A percentile compares a stretch with the other conserved stretches of the same genome.
Evolutionary conservation across 768 basidiomycete species (phyloP).

Genomic region (Mycena galopus): DNA sequence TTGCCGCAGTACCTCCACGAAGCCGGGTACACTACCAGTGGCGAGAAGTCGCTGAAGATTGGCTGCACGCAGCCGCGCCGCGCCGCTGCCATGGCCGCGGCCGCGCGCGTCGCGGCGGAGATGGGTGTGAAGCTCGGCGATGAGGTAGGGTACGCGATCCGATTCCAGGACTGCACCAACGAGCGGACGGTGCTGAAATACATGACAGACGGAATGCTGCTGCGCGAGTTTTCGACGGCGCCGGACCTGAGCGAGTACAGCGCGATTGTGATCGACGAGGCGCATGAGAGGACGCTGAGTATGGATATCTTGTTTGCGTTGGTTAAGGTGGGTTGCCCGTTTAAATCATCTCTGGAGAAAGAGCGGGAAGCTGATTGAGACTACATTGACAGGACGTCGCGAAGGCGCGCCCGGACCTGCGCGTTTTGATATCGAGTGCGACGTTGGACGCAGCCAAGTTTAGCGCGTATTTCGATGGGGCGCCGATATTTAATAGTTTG

Average conservation of each 20-base stretch:
- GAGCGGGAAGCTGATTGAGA: not conserved
- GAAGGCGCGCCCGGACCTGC: slow-evolving; percentile 1
- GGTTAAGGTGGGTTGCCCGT: slow-evolving; percentile 61
- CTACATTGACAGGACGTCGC: not conserved
- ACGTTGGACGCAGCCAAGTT: slow-evolving; percentile 9
- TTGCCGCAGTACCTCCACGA: too few relatives aligned
- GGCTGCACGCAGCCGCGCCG: too few relatives aligned
- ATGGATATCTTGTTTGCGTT: slow-evolving; percentile 97
- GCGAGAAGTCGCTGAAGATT: too few relatives aligned
- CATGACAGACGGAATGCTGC: slow-evolving; percentile 99
- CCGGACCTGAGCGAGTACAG: slow-evolving; percentile 92
- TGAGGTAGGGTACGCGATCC: too few relatives aligned
- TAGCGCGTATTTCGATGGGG: not conserved
- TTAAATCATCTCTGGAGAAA: not conserved
- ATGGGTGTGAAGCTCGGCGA: too few relatives aligned
- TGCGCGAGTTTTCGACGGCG: slow-evolving; percentile 95
- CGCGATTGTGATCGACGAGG: slow-evolving; percentile 97
- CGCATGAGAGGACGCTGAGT: slow-evolving; percentile 95
- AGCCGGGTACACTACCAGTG: too few relatives aligned
- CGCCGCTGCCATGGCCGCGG: too few relatives aligned
- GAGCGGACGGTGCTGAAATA: too few relatives aligned
- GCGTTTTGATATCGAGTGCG: not conserved
- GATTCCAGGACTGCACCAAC: too few relatives aligned
- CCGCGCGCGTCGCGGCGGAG: too few relatives aligned
- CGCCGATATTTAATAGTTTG: slow-evolving; percentile 79